Conservation (phyloP, 2,329 filamentous ascomycete species). For the Tolypocladium ophioglossoides region DNA sequence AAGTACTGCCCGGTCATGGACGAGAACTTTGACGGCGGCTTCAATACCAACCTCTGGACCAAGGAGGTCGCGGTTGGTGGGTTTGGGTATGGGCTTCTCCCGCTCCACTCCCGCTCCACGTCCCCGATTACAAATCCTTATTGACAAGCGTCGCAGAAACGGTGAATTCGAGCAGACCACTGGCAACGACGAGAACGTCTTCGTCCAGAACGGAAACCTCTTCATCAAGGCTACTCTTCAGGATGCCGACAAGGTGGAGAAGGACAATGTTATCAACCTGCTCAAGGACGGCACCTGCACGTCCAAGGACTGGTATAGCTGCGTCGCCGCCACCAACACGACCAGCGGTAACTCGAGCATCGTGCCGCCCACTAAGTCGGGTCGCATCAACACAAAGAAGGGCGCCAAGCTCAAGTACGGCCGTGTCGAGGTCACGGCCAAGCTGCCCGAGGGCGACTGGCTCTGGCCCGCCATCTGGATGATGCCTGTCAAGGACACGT, state of each 20-base stretch:
- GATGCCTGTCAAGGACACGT: conserved; percentile 62
- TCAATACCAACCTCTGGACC: conserved; percentile 55
- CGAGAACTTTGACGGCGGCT: conserved; percentile 51
- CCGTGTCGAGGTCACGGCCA: conserved; percentile 68
- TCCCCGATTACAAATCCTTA: neutral
- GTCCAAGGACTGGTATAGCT: conserved; percentile 42
- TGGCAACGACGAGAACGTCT: conserved; percentile 61
- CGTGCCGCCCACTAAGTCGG: conserved; percentile 68
- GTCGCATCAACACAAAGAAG: conserved; percentile 64
- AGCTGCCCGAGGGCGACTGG: conserved; percentile 71
- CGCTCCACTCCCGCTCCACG: no score
- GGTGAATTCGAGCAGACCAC: conserved; percentile 77
- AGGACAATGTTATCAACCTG: conserved; percentile 59
- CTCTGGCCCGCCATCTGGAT: conserved; percentile 91
- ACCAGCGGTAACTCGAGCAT: conserved; percentile 61
- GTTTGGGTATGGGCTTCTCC: conserved; percentile 54
- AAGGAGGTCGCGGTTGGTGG: conserved; percentile 68
- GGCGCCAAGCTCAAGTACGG: conserved; percentile 68
- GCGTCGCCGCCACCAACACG: conserved; percentile 62
- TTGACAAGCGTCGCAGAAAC: conserved; percentile 40
- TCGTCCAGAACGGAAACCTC: conserved; percentile 56
- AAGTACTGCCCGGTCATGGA: conserved; percentile 60
- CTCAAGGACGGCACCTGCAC: conserved; percentile 57
- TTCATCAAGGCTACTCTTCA: conserved; percentile 71
- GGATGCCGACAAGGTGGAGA: conserved; percentile 53